Percentiles rank a stretch among this genome's conserved stretches.
phyloP scores from a whole-genome alignment of 1,284 basidiomycete genomes.

The Cystobasidiaceae sp. region DNA sequence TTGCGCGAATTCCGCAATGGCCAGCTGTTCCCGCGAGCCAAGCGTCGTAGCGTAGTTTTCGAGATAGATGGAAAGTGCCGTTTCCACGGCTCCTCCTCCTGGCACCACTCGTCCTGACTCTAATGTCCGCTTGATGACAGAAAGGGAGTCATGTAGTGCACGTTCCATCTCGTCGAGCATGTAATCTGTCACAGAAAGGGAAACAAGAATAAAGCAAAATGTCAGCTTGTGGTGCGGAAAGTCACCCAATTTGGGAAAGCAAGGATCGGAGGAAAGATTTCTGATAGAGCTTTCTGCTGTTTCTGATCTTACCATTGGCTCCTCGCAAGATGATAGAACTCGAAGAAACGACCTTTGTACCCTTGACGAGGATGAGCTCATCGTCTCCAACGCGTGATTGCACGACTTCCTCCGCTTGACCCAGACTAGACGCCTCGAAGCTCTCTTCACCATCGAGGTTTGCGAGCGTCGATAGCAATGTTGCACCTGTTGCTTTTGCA shows the following conservation, averaged over 20 bases:
- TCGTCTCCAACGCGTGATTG: constrained; percentile 99
- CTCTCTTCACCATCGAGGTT: constrained; percentile 98
- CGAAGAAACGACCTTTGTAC: constrained; percentile 92
- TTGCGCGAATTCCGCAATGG: constrained; percentile 94
- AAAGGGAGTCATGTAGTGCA: constrained; percentile 88
- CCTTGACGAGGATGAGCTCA: constrained; percentile 94
- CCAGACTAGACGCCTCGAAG: constrained; percentile 85
- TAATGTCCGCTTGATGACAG: constrained; percentile 92
- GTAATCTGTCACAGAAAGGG: constrained; percentile 59
- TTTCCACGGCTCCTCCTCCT: constrained; percentile 96
- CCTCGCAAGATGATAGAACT: constrained; percentile 90
- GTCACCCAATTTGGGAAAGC: not conserved
- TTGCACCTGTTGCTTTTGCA: constrained; percentile 94
- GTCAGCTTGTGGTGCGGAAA: not conserved
- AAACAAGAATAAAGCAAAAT: not conserved
- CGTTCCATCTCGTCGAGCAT: constrained; percentile 99
- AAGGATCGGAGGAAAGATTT: not conserved
- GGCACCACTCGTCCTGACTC: constrained; percentile 95
- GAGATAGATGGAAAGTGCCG: constrained; percentile 92
- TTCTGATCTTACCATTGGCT: constrained; percentile 59
- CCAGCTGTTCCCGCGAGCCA: constrained; percentile 94
- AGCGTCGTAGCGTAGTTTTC: constrained; percentile 99
- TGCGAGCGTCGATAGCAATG: constrained; percentile 84
- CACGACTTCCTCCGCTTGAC: constrained; percentile 87
- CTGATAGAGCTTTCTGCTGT: not conserved